Evolutionary conservation across 2,329 filamentous ascomycete genomes (phyloP), one percentile per base, ranked within the genome.

Genomic region (Penicillium sumatraense): DNA sequence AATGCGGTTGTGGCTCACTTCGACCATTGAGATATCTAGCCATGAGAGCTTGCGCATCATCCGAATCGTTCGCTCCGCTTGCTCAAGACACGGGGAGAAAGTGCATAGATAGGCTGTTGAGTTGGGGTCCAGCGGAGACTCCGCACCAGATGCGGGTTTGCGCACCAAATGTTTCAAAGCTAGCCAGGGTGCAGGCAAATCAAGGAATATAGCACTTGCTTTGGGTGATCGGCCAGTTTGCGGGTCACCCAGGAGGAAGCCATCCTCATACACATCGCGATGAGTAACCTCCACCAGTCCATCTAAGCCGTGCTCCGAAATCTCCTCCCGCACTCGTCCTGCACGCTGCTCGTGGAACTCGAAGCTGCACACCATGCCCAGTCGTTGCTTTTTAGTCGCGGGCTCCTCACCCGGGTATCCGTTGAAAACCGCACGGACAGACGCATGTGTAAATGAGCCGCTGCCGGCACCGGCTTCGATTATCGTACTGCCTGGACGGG

Each of bases 51-150:
- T 84, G 51, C 93, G 88, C 74, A 99, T 83, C 11, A 86, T 85
- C 10, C 90, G 88, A 51, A 96, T 87, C 0, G 95, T 98, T 53
- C 87, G 86, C 50, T 89, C 91, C 20, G 96, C 93, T 78, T 99
- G 95, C 75, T 99, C 95, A 62, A 99, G 96, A 74, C 95, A 99
- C 0, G 95, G 95, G 1, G 90, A 96, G 77, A 99, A 99, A 0
- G 92, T 96, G 78, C 95, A 99, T 51, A 99, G 83, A 68, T 95
- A 83, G 1, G 88, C 85, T 5, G 89, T 83, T 38, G 84, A 82
- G n/a, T 82, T 81, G 0, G 90, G 86, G 62, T 95, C 88, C 10
- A 98, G 81, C 0, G 85, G 81, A 1, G 83, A 82, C 50, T 69
- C 62, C 0, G 61, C 59, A 3, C 71, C 71, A 3, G 69, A 64